Base-by-base conservation (phyloP, 202 grass and related monocot genomes). In the Hordeum pubiflorum region DNA sequence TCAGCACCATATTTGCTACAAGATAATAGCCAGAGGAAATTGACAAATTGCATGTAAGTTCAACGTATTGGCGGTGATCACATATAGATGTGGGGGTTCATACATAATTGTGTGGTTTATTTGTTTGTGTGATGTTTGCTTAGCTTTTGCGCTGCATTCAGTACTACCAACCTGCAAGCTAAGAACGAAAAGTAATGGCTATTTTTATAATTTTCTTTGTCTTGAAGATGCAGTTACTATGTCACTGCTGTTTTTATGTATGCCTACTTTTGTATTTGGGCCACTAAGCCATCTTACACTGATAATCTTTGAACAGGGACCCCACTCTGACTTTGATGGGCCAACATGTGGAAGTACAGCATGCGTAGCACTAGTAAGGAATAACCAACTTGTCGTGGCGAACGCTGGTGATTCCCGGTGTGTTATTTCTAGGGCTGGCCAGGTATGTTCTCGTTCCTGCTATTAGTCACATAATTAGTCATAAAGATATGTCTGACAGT, bases 391-490 rank as follows among this genome's bases (percentile, higher is more conserved):
- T 46, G 59, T 95, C 39, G 92, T 98, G 6, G 92, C 86, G 88
- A 98, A 98, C 69, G 92, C 96, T 86, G 96, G 96, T 62, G 96
- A 98, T 83, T 95, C 96, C n/a, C 96, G 96, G 13, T 98, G 96
- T 85, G 85, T 98, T 78, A 93, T 98, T 76, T 95, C 96, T 85
- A 91, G 96, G 80, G 92, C 91, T 74, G 92, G 96, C 29, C 90
- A 93, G 96, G 96, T 98, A 60, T 82, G 74, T 27, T 67, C 32
- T 54, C 41, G 12, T 40, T 63, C 40, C 32, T 60, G 21, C 11
- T 65, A 37, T 64, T 54, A 82, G 69, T 29, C 18, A 17, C 18
- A 17, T 59, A 24, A 5, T 33, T 73, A 10, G 9, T 65, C 20
- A 72, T 73, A 7, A 72, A 59, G 13, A 40, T 78, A 86, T 79